Conservation (phyloP, 192 early-diverging fungal genomes). For the Dissophora globulifera region DNA sequence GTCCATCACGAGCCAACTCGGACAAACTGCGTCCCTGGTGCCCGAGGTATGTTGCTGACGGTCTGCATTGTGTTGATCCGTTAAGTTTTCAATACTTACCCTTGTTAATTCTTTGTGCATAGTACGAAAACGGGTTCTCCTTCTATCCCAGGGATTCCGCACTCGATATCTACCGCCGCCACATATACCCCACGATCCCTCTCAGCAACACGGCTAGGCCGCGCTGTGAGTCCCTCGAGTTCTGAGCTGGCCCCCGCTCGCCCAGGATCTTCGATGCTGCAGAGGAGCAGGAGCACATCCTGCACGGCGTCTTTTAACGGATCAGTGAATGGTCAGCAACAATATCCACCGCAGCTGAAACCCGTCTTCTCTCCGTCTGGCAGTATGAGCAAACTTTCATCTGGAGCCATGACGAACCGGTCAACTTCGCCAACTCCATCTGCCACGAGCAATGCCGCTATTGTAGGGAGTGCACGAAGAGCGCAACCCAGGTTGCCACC, state of each 20-base stretch:
- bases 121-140: slow-evolving; percentile 43
- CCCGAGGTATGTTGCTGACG: slow-evolving; percentile 34
- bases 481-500: slow-evolving; percentile 31
- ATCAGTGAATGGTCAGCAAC: too few species aligned
- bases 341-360: slow-evolving; percentile 7
- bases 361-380: slow-evolving; percentile 36
- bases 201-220: slow-evolving; percentile 14
- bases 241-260: slow-evolving; percentile 1
- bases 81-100: too few species aligned
- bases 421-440: not conserved
- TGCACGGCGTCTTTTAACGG: slow-evolving; percentile 26
- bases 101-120: not conserved
- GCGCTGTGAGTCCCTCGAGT: slow-evolving; percentile 17
- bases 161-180: slow-evolving; percentile 25
- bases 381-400: slow-evolving; percentile 34
- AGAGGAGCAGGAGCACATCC: slow-evolving; percentile 30
- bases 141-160: slow-evolving; percentile 47
- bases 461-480: slow-evolving; percentile 6
- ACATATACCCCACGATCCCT: slow-evolving; percentile 35
- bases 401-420: slow-evolving; percentile 13
- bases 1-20: slow-evolving; percentile 24
- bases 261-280: slow-evolving; percentile 1
- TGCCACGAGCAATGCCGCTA: too few species aligned
- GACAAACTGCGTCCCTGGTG: slow-evolving; percentile 52
- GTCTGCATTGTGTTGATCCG: too few species aligned